Conservation (phyloP, 106 monocot species). For the Dioscorea alata region DNA sequence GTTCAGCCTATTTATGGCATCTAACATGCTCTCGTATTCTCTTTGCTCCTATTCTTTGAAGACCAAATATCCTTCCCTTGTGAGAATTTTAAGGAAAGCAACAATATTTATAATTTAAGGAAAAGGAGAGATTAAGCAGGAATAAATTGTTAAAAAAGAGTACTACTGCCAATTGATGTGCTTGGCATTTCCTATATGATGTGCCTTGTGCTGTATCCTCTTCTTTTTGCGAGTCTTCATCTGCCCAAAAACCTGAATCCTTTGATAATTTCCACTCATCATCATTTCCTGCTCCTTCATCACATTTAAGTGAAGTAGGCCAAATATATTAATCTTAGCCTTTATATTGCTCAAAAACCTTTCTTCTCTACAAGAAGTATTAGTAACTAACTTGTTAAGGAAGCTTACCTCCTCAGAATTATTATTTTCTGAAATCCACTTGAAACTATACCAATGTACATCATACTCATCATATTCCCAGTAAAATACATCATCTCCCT, state of each 20-base stretch:
- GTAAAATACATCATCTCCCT: slow-evolving; percentile 93
- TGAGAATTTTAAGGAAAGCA: slow-evolving; percentile 50
- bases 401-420: slow-evolving; percentile 32
- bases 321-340: background rate
- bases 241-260: slow-evolving; percentile 39
- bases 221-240: slow-evolving; percentile 70
- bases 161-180: slow-evolving; percentile 73
- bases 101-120: background rate
- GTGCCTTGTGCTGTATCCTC: slow-evolving; percentile 23
- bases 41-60: slow-evolving; percentile 79
- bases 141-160: background rate
- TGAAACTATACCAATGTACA: slow-evolving; percentile 86
- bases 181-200: slow-evolving; percentile 20
- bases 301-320: slow-evolving; percentile 23
- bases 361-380: too few species aligned
- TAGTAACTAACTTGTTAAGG: background rate
- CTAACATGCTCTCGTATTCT: slow-evolving; percentile 76
- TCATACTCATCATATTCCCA: slow-evolving; percentile 99
- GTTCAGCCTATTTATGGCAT: slow-evolving; percentile 63
- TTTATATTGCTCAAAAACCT: too few species aligned
- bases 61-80: slow-evolving; percentile 76
- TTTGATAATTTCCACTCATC: slow-evolving; percentile 45
- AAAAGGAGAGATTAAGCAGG: background rate
- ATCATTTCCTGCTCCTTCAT: slow-evolving; percentile 32
- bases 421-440: slow-evolving; percentile 58